phyloP scores from a whole-genome alignment of 257 asterid genomes.

The Solanum ossicruentum region DNA sequence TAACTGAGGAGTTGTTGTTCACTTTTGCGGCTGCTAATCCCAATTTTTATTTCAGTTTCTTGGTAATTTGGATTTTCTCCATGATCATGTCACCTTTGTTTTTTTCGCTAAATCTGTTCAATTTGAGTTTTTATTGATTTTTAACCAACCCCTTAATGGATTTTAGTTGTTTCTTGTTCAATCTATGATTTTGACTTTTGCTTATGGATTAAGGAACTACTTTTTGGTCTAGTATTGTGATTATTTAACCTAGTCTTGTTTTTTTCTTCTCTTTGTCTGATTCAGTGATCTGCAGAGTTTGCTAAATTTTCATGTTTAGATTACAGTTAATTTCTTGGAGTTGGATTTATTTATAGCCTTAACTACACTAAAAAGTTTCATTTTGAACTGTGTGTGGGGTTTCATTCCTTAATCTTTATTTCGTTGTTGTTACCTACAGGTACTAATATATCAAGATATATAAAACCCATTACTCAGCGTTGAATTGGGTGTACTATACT shows the following conservation, averaged over 20 bases:
- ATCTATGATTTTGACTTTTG: not conserved
- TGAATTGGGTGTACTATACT: conserved; percentile 20
- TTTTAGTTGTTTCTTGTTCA: not conserved
- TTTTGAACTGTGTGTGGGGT: not conserved
- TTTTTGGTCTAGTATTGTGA: not conserved
- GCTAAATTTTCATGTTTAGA: not conserved
- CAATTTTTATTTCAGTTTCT: conserved; percentile 5
- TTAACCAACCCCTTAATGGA: not conserved
- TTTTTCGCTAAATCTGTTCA: not conserved
- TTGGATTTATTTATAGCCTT: not conserved
- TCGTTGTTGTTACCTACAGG: conserved; percentile 8
- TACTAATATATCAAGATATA: conserved; percentile 20
- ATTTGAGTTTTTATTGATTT: not conserved
- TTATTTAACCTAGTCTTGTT: not conserved
- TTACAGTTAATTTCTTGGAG: not conserved
- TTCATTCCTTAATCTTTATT: conserved; percentile 1
- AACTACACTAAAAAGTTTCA: not conserved
- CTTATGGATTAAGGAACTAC: not conserved
- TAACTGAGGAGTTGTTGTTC: conserved; percentile 4
- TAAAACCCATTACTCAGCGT: conserved; percentile 16
- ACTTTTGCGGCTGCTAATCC: conserved; percentile 1
- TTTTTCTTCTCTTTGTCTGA: not conserved
- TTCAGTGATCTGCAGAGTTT: conserved; percentile 5
- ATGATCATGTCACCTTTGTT: not conserved
- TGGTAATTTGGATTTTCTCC: conserved; percentile 22